A percentile compares a stretch with the other conserved stretches of the same genome.
phyloP scores from a whole-genome alignment of 371 early-diverging fungal genomes.

The Mortierella sp. region DNA sequence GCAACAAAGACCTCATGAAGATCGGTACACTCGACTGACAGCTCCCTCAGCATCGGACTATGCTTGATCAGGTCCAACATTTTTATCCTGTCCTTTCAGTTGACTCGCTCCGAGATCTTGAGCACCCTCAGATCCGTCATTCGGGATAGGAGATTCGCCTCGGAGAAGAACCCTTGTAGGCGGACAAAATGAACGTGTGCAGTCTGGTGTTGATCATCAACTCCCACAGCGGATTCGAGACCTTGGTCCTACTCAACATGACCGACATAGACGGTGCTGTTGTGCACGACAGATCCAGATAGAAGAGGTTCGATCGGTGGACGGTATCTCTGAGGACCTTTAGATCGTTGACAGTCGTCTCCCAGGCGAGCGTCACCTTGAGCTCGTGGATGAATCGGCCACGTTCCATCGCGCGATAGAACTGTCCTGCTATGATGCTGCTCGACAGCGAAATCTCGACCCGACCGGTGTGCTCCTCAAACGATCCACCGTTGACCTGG shows the following conservation, averaged over 20 bases:
- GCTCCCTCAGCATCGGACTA: neutral
- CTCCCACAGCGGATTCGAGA: conserved; percentile 33
- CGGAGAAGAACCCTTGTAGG: conserved; percentile 26
- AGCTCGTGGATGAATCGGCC: conserved; percentile 27
- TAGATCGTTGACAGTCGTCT: conserved; percentile 12
- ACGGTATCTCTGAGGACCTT: conserved; percentile 27
- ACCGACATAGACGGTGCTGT: neutral
- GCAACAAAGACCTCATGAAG: neutral
- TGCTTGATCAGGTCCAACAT: neutral
- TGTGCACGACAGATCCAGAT: conserved; percentile 17
- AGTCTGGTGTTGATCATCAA: conserved; percentile 25
- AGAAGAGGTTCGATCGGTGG: conserved; percentile 8
- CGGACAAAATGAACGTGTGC: conserved; percentile 19
- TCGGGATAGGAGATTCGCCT: neutral
- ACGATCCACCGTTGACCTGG: conserved; percentile 13
- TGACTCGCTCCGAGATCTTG: neutral
- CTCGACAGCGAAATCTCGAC: conserved; percentile 19
- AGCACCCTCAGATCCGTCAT: conserved; percentile 9
- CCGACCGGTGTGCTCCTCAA: conserved; percentile 22
- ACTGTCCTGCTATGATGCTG: conserved; percentile 15
- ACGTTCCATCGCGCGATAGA: conserved; percentile 25
- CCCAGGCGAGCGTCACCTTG: conserved; percentile 23
- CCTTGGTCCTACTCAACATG: conserved; percentile 22
- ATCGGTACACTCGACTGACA: neutral
- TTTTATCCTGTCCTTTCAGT: neutral